Percentiles rank a stretch among this genome's conserved stretches.
Conservation (phyloP, 2,329 filamentous ascomycete species). For the Phyllosticta capitalensis region DNA sequence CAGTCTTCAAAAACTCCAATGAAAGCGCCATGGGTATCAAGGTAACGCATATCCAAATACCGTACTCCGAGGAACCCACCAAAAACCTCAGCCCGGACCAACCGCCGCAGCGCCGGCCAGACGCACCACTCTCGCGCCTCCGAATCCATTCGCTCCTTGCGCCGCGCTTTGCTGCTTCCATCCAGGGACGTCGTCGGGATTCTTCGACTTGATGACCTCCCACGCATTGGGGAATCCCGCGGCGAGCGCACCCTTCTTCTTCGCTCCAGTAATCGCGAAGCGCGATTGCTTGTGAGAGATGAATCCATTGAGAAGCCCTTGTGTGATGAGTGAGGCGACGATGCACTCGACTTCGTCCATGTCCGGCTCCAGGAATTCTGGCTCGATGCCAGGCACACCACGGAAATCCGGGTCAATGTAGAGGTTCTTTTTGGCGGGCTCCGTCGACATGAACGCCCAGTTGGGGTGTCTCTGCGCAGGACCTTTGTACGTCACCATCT, state of each 20-base stretch:
- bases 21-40: neutral
- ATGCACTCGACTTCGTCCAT: slow-evolving; percentile 65
- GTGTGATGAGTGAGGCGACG: slow-evolving; percentile 65
- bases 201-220: slow-evolving; percentile 53
- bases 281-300: slow-evolving; percentile 66
- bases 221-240: slow-evolving; percentile 71
- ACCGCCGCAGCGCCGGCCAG: slow-evolving; percentile 45
- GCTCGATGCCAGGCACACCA: slow-evolving; percentile 21
- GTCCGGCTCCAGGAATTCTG: slow-evolving; percentile 31
- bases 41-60: neutral
- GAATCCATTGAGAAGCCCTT: slow-evolving; percentile 75
- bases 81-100: slow-evolving; percentile 9
- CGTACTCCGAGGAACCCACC: neutral
- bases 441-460: slow-evolving; percentile 39
- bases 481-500: slow-evolving; percentile 20
- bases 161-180: slow-evolving; percentile 50
- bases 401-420: slow-evolving; percentile 40
- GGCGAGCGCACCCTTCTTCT: slow-evolving; percentile 44
- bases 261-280: slow-evolving; percentile 75
- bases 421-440: slow-evolving; percentile 34
- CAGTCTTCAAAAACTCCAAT: neutral
- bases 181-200: slow-evolving; percentile 54
- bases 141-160: slow-evolving; percentile 16
- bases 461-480: slow-evolving; percentile 32
- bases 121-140: slow-evolving; percentile 48